phyloP scores from a whole-genome alignment of 2,329 filamentous ascomycete genomes.

The Botrytis hyacinthi region DNA sequence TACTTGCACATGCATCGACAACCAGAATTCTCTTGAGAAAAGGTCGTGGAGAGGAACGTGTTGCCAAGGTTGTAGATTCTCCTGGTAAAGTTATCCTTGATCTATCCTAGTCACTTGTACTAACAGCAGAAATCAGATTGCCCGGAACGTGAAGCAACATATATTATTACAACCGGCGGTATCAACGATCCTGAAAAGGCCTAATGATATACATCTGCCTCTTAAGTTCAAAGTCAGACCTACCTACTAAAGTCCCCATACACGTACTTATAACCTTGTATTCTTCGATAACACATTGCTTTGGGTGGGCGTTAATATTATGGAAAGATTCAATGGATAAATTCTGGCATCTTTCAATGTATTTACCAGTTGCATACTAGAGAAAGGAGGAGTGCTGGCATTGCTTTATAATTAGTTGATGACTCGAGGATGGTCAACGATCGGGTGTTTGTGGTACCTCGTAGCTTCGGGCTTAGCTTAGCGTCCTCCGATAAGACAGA shows the following conservation, averaged over 20 bases:
- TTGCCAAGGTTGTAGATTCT: slow-evolving; percentile 67
- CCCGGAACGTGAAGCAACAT: slow-evolving; percentile 66
- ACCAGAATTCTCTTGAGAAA: slow-evolving; percentile 66
- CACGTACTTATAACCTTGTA: neutral
- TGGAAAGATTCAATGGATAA: slow-evolving; percentile 8
- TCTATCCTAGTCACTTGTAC: neutral
- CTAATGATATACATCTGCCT: slow-evolving; percentile 35
- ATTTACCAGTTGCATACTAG: neutral
- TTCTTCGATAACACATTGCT: neutral
- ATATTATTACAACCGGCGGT: slow-evolving; percentile 67
- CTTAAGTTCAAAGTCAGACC: neutral
- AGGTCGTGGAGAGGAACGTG: slow-evolving; percentile 66
- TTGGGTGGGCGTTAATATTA: neutral
- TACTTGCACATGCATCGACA: slow-evolving; percentile 66
- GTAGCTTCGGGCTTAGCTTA: slow-evolving; percentile 21
- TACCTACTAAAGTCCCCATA: neutral
- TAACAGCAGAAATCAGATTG: slow-evolving; percentile 49
- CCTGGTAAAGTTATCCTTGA: slow-evolving; percentile 48
- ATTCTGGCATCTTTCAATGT: slow-evolving; percentile 3
- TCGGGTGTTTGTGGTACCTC: neutral
- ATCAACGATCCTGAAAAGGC: slow-evolving; percentile 66
- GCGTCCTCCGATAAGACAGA: slow-evolving; percentile 34
- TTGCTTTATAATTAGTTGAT: slow-evolving; percentile 13
- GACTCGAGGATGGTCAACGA: neutral
- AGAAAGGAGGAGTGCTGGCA: neutral